These are phyloP conservation scores for Aureobasidium sp. DNA, from an alignment of 2,329 filamentous ascomycete genomes.

Conservation along the genomic window DNA sequence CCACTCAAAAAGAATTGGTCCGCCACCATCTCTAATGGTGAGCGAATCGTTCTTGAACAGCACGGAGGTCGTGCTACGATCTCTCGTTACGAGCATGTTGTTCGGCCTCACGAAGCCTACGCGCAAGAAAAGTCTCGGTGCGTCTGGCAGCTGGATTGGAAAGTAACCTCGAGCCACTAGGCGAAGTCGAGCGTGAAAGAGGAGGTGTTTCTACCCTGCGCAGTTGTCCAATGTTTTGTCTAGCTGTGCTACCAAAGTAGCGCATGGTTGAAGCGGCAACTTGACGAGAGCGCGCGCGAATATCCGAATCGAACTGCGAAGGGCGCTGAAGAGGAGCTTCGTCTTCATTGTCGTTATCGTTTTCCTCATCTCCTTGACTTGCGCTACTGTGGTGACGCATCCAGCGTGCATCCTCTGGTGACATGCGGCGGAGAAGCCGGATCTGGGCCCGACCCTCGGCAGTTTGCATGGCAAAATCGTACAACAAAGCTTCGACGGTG, in stretches of 20 bases:
- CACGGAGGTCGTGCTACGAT: background rate
- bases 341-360: background rate
- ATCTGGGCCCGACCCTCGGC: conserved; percentile 13
- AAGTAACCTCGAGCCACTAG: background rate
- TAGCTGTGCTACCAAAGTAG: background rate
- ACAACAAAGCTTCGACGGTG: conserved; percentile 5
- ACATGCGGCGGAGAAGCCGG: background rate
- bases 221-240: background rate
- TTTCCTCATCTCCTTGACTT: background rate
- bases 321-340: background rate
- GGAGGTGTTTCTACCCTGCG: background rate
- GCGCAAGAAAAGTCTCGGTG: background rate
- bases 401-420: background rate
- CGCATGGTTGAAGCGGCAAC: conserved; percentile 7
- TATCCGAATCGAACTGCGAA: background rate
- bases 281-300: conserved; percentile 3
- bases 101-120: background rate
- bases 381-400: background rate
- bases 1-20: background rate
- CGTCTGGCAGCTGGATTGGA: background rate
- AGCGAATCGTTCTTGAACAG: background rate
- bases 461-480: conserved; percentile 14
- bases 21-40: background rate
- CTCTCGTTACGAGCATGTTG: background rate
- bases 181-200: background rate